A percentile compares a stretch with the other conserved stretches of the same genome.
Conservation (phyloP, 768 basidiomycete genomes). For the Leccinum olivaceopallidum region DNA sequence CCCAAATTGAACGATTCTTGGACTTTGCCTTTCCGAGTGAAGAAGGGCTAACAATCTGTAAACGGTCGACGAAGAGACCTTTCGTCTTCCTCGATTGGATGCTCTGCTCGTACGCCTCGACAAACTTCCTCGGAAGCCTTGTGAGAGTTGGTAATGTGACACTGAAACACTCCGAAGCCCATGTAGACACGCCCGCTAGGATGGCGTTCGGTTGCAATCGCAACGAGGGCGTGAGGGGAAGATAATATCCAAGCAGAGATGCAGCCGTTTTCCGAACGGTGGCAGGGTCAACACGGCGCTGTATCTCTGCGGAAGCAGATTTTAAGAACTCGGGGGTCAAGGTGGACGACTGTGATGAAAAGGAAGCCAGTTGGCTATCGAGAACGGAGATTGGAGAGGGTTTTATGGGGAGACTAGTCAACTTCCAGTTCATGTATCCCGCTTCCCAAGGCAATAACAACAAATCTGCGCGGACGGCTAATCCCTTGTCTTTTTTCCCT, state of each 20-base stretch:
- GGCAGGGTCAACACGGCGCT: conserved; percentile 43
- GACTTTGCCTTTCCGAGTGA: conserved; percentile 23
- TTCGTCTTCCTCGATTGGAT: conserved; percentile 13
- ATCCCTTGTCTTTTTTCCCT: not conserved
- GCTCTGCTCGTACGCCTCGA: conserved; percentile 22
- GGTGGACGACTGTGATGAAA: conserved; percentile 13
- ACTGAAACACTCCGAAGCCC: conserved; percentile 42
- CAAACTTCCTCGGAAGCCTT: conserved; percentile 25
- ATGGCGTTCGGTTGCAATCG: conserved; percentile 44
- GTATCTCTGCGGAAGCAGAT: conserved; percentile 32
- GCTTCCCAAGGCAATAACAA: conserved; percentile 80
- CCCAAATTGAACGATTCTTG: conserved; percentile 28
- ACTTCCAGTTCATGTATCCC: conserved; percentile 60
- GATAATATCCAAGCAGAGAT: conserved; percentile 73
- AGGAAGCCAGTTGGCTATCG: conserved; percentile 12
- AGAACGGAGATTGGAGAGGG: conserved; percentile 39
- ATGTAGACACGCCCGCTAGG: conserved; percentile 58
- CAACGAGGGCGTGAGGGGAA: conserved; percentile 49
- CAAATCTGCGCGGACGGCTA: conserved; percentile 62
- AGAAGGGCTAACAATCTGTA: conserved; percentile 17
- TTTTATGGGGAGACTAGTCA: conserved; percentile 71
- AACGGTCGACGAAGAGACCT: conserved; percentile 25
- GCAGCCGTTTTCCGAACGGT: conserved; percentile 62
- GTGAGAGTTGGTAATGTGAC: conserved; percentile 20
- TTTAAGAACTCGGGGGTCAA: conserved; percentile 28